phyloP scores from a whole-genome alignment of 371 early-diverging fungal species.

The Blakeslea trispora region DNA sequence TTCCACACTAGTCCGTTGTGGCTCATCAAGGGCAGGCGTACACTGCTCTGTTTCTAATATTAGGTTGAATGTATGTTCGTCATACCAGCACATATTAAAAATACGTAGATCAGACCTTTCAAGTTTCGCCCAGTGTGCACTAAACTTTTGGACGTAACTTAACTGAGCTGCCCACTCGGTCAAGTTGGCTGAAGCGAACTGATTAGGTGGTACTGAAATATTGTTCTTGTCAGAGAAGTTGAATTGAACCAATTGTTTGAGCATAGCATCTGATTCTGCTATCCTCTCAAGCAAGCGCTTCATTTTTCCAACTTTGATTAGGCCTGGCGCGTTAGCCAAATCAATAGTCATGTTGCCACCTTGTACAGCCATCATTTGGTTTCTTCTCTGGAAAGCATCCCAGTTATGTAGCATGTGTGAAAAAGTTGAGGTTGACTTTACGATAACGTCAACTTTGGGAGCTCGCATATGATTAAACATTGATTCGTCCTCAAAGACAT shows the following conservation, averaged over 20 bases:
- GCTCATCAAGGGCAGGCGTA: too few relatives aligned
- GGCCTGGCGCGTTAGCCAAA: conserved; percentile 52
- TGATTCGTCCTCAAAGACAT: conserved; percentile 11
- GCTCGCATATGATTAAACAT: conserved; percentile 28
- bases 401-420: conserved; percentile 44
- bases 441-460: conserved; percentile 37
- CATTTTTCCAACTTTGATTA: conserved; percentile 68
- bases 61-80: conserved; percentile 45
- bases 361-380: conserved; percentile 45
- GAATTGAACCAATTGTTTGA: conserved; percentile 43
- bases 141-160: conserved; percentile 27
- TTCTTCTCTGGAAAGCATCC: conserved; percentile 44
- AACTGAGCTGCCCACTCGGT: conserved; percentile 4
- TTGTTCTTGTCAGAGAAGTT: conserved; percentile 12
- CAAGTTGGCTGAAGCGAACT: neutral
- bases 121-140: conserved; percentile 36
- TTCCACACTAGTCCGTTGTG: neutral
- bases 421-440: conserved; percentile 37
- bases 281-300: conserved; percentile 64
- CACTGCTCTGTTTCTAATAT: conserved; percentile 22
- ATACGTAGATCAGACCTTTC: conserved; percentile 31
- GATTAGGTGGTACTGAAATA: neutral
- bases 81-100: conserved; percentile 56
- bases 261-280: conserved; percentile 68
- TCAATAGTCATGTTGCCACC: conserved; percentile 33